These are phyloP conservation scores for Mortierella sp. DNA, from an alignment of 371 early-diverging fungal genomes.

Conservation along the genomic window DNA sequence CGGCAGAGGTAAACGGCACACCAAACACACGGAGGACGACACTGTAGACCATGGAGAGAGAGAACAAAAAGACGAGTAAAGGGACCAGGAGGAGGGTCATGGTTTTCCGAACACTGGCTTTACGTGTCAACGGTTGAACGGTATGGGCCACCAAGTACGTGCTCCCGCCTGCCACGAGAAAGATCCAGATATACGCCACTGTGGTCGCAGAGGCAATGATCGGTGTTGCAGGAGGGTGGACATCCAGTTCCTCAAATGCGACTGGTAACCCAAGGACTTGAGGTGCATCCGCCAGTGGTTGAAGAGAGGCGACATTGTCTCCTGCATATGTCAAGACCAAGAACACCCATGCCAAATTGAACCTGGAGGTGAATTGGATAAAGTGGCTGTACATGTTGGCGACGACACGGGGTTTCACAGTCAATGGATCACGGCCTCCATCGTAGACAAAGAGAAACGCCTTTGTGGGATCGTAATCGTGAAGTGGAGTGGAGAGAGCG, in stretches of 20 bases:
- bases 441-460: slow-evolving; percentile 39
- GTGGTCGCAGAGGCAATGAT: slow-evolving; percentile 38
- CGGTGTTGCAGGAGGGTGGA: slow-evolving; percentile 30
- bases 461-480: slow-evolving; percentile 27
- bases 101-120: slow-evolving; percentile 16
- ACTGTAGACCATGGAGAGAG: slow-evolving; percentile 32
- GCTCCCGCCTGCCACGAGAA: slow-evolving; percentile 35
- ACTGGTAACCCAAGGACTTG: slow-evolving; percentile 31
- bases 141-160: slow-evolving; percentile 33
- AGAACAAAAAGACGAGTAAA: slow-evolving; percentile 20
- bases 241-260: slow-evolving; percentile 33
- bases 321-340: slow-evolving; percentile 24
- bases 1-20: slow-evolving; percentile 23
- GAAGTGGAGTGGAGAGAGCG: slow-evolving; percentile 21
- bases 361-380: slow-evolving; percentile 21
- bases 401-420: slow-evolving; percentile 23
- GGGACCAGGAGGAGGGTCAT: slow-evolving; percentile 22
- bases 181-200: slow-evolving; percentile 45
- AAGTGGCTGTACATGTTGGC: slow-evolving; percentile 36
- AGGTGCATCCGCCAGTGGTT: slow-evolving; percentile 15
- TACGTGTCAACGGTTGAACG: slow-evolving; percentile 19
- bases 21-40: slow-evolving; percentile 31
- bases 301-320: slow-evolving; percentile 11
- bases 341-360: slow-evolving; percentile 27
- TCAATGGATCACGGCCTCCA: slow-evolving; percentile 29